phyloP scores from a whole-genome alignment of 306 rosid genomes.

The Vachellia pachyceras region DNA sequence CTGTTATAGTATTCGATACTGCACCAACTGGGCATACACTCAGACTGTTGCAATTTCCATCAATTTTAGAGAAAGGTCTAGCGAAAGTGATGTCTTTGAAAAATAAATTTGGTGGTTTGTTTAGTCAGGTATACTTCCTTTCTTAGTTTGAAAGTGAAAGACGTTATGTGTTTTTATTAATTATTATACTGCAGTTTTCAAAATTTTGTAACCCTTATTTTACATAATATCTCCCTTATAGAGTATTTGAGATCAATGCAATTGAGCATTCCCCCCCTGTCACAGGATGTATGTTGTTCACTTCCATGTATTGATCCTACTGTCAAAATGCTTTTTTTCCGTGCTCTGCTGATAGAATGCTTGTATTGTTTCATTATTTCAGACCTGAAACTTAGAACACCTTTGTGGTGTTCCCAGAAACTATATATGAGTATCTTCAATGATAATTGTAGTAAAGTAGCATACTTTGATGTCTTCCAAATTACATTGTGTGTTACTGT shows the following conservation, averaged over 20 bases:
- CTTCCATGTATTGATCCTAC: background rate
- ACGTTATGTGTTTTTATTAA: constrained; percentile 15
- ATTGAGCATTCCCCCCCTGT: background rate
- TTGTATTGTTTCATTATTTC: constrained; percentile 25
- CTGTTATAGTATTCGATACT: constrained; percentile 95
- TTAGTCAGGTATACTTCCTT: constrained; percentile 72
- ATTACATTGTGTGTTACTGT: background rate
- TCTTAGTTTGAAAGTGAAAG: constrained; percentile 24
- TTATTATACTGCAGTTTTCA: background rate
- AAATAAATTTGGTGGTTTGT: constrained; percentile 89
- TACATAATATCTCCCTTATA: constrained; percentile 4
- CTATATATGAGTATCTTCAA: constrained; percentile 15
- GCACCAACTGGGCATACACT: constrained; percentile 99
- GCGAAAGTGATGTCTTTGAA: constrained; percentile 93
- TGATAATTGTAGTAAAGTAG: background rate
- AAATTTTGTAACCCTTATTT: background rate
- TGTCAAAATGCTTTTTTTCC: constrained; percentile 3
- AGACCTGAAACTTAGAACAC: constrained; percentile 2
- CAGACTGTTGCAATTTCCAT: constrained; percentile 91
- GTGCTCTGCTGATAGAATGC: constrained; percentile 9
- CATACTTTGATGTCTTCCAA: constrained; percentile 10
- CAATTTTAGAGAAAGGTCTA: constrained; percentile 95
- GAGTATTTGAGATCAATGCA: constrained; percentile 2
- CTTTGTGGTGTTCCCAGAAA: constrained; percentile 16
- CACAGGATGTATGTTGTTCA: constrained; percentile 8